These are phyloP conservation scores for Tetrapisispora nanseiensis DNA, from an alignment of 805 yeast genomes.

Conservation along the genomic window DNA sequence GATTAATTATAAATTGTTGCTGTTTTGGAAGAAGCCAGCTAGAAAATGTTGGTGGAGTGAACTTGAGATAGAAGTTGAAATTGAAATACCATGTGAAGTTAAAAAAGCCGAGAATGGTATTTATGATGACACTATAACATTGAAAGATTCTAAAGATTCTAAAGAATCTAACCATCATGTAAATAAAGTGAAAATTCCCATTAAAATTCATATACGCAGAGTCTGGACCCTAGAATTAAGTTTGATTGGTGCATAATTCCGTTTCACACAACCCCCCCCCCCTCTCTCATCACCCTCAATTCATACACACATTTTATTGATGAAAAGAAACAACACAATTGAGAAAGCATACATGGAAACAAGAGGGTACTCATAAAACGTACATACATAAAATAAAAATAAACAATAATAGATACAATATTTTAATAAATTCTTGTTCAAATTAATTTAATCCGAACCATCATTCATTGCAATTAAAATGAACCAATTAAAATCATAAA, in stretches of 20 bases:
- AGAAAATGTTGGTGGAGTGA: conserved; percentile 96
- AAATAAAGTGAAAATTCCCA: conserved; percentile 25
- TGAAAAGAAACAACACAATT: too few relatives aligned
- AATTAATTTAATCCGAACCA: too few relatives aligned
- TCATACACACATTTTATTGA: not conserved
- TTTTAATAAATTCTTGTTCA: too few relatives aligned
- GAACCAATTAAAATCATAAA: too few relatives aligned
- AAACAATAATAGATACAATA: too few relatives aligned
- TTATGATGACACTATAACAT: too few relatives aligned
- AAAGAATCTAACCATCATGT: not conserved
- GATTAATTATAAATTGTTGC: conserved; percentile 49
- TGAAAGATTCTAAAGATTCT: too few relatives aligned
- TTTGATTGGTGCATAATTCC: conserved; percentile 58
- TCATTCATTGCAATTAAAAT: too few relatives aligned
- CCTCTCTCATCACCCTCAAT: not conserved
- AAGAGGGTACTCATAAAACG: too few relatives aligned
- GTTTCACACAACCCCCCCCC: not conserved
- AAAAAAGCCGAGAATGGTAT: not conserved
- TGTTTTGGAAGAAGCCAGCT: conserved; percentile 95
- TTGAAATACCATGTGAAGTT: conserved; percentile 17
- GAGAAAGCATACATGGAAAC: too few relatives aligned
- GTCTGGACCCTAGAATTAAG: conserved; percentile 95
- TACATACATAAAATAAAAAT: too few relatives aligned
- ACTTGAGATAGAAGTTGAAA: conserved; percentile 36
- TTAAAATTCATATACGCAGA: conserved; percentile 74